Evolutionary conservation across 176 grass and related monocot species (phyloP).

Genomic region (Metroxylon sagu): DNA sequence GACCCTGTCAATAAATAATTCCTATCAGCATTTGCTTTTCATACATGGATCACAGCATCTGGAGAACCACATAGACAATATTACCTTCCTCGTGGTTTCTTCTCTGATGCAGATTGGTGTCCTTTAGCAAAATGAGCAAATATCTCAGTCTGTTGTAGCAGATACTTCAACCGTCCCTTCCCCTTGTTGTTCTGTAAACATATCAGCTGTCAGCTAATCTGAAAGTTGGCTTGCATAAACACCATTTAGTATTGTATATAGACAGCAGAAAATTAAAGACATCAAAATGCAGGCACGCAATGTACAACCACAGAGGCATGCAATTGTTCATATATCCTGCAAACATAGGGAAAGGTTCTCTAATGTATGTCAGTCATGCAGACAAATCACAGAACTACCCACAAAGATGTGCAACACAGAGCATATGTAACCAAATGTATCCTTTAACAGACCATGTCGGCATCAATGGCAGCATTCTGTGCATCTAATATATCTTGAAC

Average conservation of each 20-base stretch:
- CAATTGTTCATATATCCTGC: too few relatives aligned
- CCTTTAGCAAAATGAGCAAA: constrained; percentile 77
- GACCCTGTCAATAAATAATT: too few relatives aligned
- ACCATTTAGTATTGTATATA: too few relatives aligned
- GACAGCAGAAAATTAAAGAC: too few relatives aligned
- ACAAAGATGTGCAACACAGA: too few relatives aligned
- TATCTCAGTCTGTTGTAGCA: constrained; percentile 73
- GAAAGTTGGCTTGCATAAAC: not conserved
- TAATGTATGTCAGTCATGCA: too few relatives aligned
- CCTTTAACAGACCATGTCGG: constrained; percentile 44
- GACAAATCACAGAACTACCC: too few relatives aligned
- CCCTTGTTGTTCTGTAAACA: constrained; percentile 59
- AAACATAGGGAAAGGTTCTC: too few relatives aligned
- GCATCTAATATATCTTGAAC: constrained; percentile 50
- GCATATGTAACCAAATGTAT: constrained; percentile 1
- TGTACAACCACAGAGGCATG: too few relatives aligned
- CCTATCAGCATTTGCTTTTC: too few relatives aligned
- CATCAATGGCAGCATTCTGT: constrained; percentile 52
- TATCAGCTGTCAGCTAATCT: constrained; percentile 2
- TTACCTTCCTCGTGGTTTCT: constrained; percentile 53
- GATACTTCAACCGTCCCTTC: constrained; percentile 54
- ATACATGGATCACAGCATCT: not conserved
- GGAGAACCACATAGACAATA: not conserved
- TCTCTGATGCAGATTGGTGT: constrained; percentile 46
- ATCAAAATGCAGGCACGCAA: too few relatives aligned